These are phyloP conservation scores for Tricholoma flavovirens DNA, from an alignment of 768 basidiomycete species.

Conservation along the genomic window DNA sequence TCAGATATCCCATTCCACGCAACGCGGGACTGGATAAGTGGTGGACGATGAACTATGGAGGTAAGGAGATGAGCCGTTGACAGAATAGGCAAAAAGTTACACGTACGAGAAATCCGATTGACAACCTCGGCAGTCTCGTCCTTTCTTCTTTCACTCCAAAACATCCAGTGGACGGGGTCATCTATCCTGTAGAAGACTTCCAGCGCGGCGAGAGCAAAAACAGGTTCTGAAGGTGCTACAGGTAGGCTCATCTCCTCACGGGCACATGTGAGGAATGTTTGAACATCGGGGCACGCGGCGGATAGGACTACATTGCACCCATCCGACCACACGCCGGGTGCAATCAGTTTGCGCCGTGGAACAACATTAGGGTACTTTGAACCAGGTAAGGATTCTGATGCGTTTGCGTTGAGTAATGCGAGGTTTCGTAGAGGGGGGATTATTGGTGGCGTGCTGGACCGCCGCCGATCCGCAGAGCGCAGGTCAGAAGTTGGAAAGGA, in stretches of 20 bases:
- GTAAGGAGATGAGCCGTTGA: neutral
- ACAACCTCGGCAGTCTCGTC: constrained; percentile 45
- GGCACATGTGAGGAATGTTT: constrained; percentile 39
- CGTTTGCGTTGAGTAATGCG: constrained; percentile 7
- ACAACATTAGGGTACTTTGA: constrained; percentile 19
- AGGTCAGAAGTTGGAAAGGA: constrained; percentile 34
- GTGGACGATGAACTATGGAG: constrained; percentile 32
- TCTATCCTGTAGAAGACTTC: constrained; percentile 49
- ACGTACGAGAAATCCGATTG: constrained; percentile 50
- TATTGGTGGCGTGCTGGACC: constrained; percentile 12
- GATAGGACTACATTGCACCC: constrained; percentile 37
- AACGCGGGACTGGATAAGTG: constrained; percentile 33
- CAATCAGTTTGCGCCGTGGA: constrained; percentile 24
- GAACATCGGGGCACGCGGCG: constrained; percentile 43
- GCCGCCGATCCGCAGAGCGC: constrained; percentile 26
- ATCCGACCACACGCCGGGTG: constrained; percentile 35
- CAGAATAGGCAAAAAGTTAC: neutral
- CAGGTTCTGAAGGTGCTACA: constrained; percentile 32
- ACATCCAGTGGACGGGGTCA: constrained; percentile 56
- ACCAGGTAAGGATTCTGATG: constrained; percentile 9
- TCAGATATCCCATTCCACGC: constrained; percentile 40
- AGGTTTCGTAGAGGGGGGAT: constrained; percentile 13
- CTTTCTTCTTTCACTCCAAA: constrained; percentile 53
- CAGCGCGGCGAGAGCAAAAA: constrained; percentile 57
- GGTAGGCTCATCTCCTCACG: constrained; percentile 35